Evolutionary conservation across 306 rosid species (phyloP).

Genomic region (Adenanthera pavonina): DNA sequence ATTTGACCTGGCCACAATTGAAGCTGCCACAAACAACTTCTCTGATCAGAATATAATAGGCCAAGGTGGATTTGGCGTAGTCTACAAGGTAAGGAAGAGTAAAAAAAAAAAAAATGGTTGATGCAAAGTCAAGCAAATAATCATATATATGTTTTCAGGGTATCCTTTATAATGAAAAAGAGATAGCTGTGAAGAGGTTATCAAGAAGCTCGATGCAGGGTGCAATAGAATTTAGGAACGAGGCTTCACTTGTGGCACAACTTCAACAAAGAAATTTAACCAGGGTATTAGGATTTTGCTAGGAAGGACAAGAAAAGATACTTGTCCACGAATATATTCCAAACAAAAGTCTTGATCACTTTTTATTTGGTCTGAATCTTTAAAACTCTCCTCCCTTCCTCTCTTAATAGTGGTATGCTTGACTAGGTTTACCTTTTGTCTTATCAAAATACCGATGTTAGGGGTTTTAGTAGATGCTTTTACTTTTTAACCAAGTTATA

Average conservation of each 20-base stretch:
- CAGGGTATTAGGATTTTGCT: slow-evolving; percentile 48
- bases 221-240: slow-evolving; percentile 48
- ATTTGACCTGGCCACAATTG: slow-evolving; percentile 35
- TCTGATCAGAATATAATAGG: slow-evolving; percentile 38
- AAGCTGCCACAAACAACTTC: slow-evolving; percentile 44
- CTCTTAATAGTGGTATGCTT: too few relatives aligned
- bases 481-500: too few relatives aligned
- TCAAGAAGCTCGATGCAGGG: slow-evolving; percentile 48
- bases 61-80: slow-evolving; percentile 49
- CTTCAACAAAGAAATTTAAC: slow-evolving; percentile 57
- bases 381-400: neutral
- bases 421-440: too few relatives aligned
- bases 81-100: slow-evolving; percentile 36
- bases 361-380: slow-evolving; percentile 43
- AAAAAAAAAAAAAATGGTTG: too few relatives aligned
- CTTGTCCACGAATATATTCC: slow-evolving; percentile 54
- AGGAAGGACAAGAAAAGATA: slow-evolving; percentile 46
- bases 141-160: slow-evolving; percentile 37
- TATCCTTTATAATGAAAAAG: slow-evolving; percentile 42
- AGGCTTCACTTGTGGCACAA: slow-evolving; percentile 44
- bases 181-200: slow-evolving; percentile 52
- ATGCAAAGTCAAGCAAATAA: too few relatives aligned
- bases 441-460: too few relatives aligned
- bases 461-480: too few relatives aligned
- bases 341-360: slow-evolving; percentile 46